A percentile compares a stretch with the other conserved stretches of the same genome.
These are phyloP conservation scores for Solanum hybrid DNA, from an alignment of 305 asterid species.

Conservation along the genomic window DNA sequence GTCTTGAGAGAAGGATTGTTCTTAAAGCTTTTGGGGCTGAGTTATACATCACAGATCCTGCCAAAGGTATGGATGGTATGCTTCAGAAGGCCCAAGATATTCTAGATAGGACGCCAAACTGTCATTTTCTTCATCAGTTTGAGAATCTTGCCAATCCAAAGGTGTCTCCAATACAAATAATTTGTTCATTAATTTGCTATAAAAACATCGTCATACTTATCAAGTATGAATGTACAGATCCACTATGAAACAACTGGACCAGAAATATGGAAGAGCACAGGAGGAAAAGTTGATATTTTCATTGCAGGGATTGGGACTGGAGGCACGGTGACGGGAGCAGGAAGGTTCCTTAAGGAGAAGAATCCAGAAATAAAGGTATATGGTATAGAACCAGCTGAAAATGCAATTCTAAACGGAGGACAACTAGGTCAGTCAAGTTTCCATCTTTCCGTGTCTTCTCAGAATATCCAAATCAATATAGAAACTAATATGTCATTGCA, in stretches of 20 bases:
- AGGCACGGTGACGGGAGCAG: constrained; percentile 40
- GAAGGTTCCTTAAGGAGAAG: constrained; percentile 37
- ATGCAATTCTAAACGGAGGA: constrained; percentile 30
- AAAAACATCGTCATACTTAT: neutral
- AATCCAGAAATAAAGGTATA: constrained; percentile 29
- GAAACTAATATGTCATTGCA: neutral
- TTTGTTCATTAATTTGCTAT: neutral
- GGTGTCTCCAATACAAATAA: no score
- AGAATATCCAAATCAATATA: neutral
- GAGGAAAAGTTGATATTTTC: constrained; percentile 28
- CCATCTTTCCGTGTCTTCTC: neutral
- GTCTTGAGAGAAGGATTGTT: no score
- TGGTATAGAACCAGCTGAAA: constrained; percentile 39
- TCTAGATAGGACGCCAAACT: constrained; percentile 23
- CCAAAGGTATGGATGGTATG: no score
- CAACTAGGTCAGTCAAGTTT: constrained; percentile 18
- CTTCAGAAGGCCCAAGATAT: constrained; percentile 15
- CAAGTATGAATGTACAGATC: constrained; percentile 13
- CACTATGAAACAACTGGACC: constrained; percentile 47
- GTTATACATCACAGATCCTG: no score
- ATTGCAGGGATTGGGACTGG: constrained; percentile 44
- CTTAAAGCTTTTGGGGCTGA: no score
- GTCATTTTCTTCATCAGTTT: constrained; percentile 28
- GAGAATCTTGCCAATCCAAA: constrained; percentile 26
- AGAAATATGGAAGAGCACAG: constrained; percentile 32